Percentiles rank a stretch among this genome's conserved stretches.
These are phyloP conservation scores for Penicillium sp. DNA, from an alignment of 2,329 filamentous ascomycete species.

Conservation along the genomic window DNA sequence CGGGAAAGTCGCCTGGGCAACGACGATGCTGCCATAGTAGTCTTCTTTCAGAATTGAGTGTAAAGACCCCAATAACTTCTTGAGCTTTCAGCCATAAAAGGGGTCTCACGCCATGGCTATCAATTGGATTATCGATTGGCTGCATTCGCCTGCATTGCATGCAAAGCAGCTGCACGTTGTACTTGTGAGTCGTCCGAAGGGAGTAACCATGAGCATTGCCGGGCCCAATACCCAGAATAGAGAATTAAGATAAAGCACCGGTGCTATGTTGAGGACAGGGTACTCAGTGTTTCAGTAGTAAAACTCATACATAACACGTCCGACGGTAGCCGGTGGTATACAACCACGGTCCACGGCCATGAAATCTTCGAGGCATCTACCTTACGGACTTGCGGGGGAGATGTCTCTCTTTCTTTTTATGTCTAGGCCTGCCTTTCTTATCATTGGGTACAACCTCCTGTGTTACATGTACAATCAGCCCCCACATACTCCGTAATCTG, in stretches of 20 bases:
- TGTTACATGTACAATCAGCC: too few species aligned
- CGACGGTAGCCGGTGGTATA: constrained; percentile 7
- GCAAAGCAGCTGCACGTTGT: not conserved
- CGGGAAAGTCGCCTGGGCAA: not conserved
- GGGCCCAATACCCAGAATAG: too few species aligned
- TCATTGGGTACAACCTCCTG: too few species aligned
- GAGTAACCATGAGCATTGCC: too few species aligned
- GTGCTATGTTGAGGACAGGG: too few species aligned
- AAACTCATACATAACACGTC: not conserved
- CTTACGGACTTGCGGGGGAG: not conserved
- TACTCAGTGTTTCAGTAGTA: not conserved
- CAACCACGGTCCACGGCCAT: not conserved
- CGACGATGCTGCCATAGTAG: not conserved
- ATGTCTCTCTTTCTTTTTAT: not conserved
- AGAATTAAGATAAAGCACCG: too few species aligned
- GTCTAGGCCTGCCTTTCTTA: not conserved
- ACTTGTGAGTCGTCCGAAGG: not conserved
- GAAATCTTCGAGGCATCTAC: not conserved
- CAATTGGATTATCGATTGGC: not conserved
- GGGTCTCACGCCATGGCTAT: not conserved
- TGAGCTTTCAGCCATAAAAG: not conserved
- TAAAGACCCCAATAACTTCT: not conserved
- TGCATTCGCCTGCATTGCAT: not conserved
- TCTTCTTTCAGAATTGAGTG: not conserved
- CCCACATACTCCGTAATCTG: not conserved